Base-by-base conservation (phyloP, 441 rosid genomes). In the Codiaeum variegatum region DNA sequence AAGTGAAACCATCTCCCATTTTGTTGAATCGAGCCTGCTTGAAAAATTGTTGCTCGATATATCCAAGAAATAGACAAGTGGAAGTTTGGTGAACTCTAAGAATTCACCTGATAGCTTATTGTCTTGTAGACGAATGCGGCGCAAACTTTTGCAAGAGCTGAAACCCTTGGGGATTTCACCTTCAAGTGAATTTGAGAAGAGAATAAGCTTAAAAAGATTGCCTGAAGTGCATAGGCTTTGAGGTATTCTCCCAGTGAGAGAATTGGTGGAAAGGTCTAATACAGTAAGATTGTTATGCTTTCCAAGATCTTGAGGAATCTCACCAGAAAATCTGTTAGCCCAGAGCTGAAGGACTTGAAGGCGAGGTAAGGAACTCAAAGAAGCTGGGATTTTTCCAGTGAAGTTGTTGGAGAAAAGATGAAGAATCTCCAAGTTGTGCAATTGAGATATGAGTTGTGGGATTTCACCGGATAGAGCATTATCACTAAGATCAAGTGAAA, bases 301-400 rank as follows among this genome's bases (percentile, higher is more conserved):
- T 54, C 96, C 97, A 44, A 93, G 92, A 66, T 75, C 78, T 19
- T 26, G 21, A 0, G 98, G 98, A 77, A 93, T 88, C 66, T 81
- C 74, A 11, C 94, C 96, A 0, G 90, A 84, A 1, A 93, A 73
- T 23, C 74, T 79, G 78, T 93, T 93, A 18, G 94, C 85, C 98
- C 98, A 93, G 23, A 93, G 86, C 55, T 93, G 97, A 75, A 93
- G 92, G 51, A 90, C 94, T 81, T 81, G 89, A 62, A 93, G 96
- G 56, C 84, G 88, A 68, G 88, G 90, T 85, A 93, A 79, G 66
- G 85, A 83, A 11, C 89, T 77, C 70, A 93, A 72, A 29, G 88
- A 81, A 21, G 56, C 13, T 0, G 97, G 97, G 55, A 93, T 85
- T 68, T 74, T 82, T 3, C 97, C 98, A 5, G 85, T 73, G 28